Evolutionary conservation across 306 rosid species (phyloP), one percentile per base, ranked within the genome.

Genomic region (Trifolium repens): DNA sequence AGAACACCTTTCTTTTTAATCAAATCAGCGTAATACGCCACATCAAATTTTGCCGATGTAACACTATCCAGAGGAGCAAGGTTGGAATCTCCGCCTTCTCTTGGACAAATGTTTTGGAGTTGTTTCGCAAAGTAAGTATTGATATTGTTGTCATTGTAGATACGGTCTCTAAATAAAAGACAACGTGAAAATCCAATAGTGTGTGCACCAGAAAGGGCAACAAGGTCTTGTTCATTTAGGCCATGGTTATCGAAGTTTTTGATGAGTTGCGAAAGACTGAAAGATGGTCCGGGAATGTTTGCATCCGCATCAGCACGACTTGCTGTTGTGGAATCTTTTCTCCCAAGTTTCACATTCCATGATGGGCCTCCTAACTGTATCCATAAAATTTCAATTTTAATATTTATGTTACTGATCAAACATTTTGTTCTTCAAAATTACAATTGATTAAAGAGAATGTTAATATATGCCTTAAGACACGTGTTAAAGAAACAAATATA

Each of bases 251-350:
- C 53, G 82, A 88, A 85, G 67, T 49, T 83, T 22, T 11, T 1
- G 0, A 74, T 71, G 30, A 88, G 87, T 15, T 44, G 59, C 1
- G 88, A 49, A 1, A 83, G 85, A 58, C 24, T 57, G 19, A 79
- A 40, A 52, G 10, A 7, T 24, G 92, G 82, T 22, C 66, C 24
- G 0, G 89, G 88, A 16, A 88, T 71, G 74, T 83, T 35, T 9
- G 68, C 2, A n/a, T 85, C 10, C 7, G 84, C 88, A 1, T 24
- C 70, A 2, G 16, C 55, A 4, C 47, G 78, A 71, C 86, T 85
- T 5, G 88, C 88, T 27, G 77, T 85, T 49, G 55, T 81, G 14
- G 92, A 79, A 82, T 85, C 92, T 71, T 85, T 85, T 64, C 92
- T 84, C 1, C 92, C 88, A 0, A 85, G 17, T n/a, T 10, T 49